Conservation (phyloP, 257 asterid species). For the Striga asiatica region DNA sequence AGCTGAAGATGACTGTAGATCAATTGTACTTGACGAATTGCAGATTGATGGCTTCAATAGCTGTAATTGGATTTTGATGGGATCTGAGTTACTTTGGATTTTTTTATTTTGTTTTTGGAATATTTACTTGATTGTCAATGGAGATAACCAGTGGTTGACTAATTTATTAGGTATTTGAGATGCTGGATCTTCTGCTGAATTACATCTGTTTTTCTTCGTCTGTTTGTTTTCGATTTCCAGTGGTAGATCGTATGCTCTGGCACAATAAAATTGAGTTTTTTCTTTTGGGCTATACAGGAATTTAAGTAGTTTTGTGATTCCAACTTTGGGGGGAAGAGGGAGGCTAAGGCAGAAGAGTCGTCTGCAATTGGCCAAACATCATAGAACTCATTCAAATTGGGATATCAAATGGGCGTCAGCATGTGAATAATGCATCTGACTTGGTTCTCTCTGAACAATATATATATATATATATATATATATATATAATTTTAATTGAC, state of each 20-base stretch:
- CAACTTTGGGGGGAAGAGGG: slow-evolving; percentile 94
- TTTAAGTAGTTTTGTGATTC: slow-evolving; percentile 79
- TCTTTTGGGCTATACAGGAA: no score
- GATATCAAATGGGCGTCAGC: slow-evolving; percentile 30
- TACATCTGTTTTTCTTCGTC: background rate
- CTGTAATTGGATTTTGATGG: background rate
- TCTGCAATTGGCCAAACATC: slow-evolving; percentile 28
- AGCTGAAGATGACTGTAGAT: no score
- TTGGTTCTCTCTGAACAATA: slow-evolving; percentile 77
- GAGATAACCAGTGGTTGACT: background rate
- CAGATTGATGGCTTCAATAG: background rate
- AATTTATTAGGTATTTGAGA: background rate
- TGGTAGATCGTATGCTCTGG: no score
- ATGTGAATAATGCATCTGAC: slow-evolving; percentile 45
- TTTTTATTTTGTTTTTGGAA: background rate
- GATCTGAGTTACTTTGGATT: slow-evolving; percentile 11
- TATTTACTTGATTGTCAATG: background rate
- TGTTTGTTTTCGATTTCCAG: no score
- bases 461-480: slow-evolving; percentile 56
- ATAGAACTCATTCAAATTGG: slow-evolving; percentile 20
- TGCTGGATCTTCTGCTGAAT: background rate
- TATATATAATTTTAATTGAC: slow-evolving; percentile 5
- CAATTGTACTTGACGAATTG: no score
- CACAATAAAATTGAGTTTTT: no score
- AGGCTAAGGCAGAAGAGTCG: slow-evolving; percentile 26